Conservation (phyloP, 192 early-diverging fungal species). For the Podila clonocystis region DNA sequence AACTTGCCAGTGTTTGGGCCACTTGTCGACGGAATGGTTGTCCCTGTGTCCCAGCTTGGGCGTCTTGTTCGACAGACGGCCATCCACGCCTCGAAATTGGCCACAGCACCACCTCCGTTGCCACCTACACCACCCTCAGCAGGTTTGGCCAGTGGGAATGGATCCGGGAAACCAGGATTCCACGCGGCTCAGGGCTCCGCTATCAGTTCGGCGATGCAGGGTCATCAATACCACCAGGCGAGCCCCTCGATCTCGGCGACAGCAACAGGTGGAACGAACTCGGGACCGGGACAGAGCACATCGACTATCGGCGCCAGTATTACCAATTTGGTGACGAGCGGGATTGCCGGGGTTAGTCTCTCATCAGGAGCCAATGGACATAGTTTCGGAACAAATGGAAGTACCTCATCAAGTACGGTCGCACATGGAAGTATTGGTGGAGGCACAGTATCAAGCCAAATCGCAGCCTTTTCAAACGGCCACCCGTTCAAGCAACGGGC, state of each 20-base stretch:
- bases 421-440: neutral
- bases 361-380: slow-evolving; percentile 3
- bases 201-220: slow-evolving; percentile 30
- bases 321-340: slow-evolving; percentile 20
- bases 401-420: neutral
- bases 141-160: neutral
- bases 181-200: neutral
- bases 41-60: slow-evolving; percentile 78
- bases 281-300: neutral
- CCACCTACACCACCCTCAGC: slow-evolving; percentile 38
- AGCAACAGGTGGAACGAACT: neutral
- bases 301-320: slow-evolving; percentile 9
- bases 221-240: slow-evolving; percentile 25
- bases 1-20: slow-evolving; percentile 89
- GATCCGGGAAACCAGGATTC: neutral
- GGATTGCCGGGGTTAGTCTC: slow-evolving; percentile 6
- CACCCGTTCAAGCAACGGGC: slow-evolving; percentile 44
- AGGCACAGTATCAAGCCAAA: neutral
- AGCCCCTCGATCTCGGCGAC: neutral
- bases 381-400: neutral
- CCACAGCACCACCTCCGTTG: slow-evolving; percentile 40
- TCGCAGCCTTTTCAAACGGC: neutral
- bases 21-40: slow-evolving; percentile 80
- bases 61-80: slow-evolving; percentile 85
- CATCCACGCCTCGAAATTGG: slow-evolving; percentile 68